Conservation (phyloP, 1,284 basidiomycete species). For the Vanrija humicola region DNA sequence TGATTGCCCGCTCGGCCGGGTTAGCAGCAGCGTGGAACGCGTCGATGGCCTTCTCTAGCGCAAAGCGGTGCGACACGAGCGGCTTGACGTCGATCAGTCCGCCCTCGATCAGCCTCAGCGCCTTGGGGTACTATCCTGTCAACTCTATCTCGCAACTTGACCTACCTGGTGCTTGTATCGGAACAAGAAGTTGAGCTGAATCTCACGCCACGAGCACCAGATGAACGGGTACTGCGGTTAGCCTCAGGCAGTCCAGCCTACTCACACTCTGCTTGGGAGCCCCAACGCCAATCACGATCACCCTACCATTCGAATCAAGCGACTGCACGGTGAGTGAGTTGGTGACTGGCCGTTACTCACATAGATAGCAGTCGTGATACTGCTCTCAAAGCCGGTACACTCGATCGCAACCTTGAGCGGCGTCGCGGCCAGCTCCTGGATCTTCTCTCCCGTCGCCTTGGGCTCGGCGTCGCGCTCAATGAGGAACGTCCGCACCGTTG, state of each 20-base stretch:
- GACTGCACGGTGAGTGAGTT: slow-evolving; percentile 28
- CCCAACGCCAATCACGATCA: slow-evolving; percentile 55
- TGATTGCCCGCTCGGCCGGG: slow-evolving; percentile 19
- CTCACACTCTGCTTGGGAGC: slow-evolving; percentile 36
- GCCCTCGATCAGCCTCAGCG: slow-evolving; percentile 66
- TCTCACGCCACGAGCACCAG: slow-evolving; percentile 52
- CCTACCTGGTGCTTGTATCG: slow-evolving; percentile 48
- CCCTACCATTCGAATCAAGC: slow-evolving; percentile 49
- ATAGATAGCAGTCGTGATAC: slow-evolving; percentile 72
- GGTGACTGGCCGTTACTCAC: slow-evolving; percentile 43
- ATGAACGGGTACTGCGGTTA: slow-evolving; percentile 50
- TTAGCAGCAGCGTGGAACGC: slow-evolving; percentile 59
- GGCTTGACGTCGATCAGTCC: slow-evolving; percentile 77
- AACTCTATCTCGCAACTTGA: neutral
- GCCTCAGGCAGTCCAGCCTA: neutral
- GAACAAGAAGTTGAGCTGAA: slow-evolving; percentile 53
- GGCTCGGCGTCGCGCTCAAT: slow-evolving; percentile 37
- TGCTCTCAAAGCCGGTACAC: slow-evolving; percentile 76
- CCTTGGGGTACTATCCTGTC: slow-evolving; percentile 58
- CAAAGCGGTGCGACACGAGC: slow-evolving; percentile 74
- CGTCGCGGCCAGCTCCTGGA: slow-evolving; percentile 39
- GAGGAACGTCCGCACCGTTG: slow-evolving; percentile 48
- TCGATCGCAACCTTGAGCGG: slow-evolving; percentile 40
- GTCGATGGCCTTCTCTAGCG: slow-evolving; percentile 63
- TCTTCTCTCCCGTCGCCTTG: slow-evolving; percentile 35